Base-by-base conservation (phyloP, 371 early-diverging fungal genomes). In the Thermomucor indicae-seudaticae region DNA sequence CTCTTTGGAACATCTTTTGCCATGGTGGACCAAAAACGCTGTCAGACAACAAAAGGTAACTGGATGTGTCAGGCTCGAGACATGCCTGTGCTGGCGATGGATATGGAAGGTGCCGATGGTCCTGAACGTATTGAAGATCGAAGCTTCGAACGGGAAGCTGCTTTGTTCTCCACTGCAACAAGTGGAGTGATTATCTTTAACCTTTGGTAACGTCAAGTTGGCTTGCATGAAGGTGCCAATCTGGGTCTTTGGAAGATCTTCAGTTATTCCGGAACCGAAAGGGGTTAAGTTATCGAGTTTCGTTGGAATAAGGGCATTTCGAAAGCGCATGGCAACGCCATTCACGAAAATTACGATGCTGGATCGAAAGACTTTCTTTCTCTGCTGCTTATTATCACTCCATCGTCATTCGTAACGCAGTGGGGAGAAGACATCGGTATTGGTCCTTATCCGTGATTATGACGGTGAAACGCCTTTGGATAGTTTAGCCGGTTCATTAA, bases 61-160 rank as follows among this genome's bases (percentile, higher is more conserved):
- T 97, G 98, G 97, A 83, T 90, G 48, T 86, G 88, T 60, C 88
- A 89, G 58, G 93, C 91, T 31, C 80, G 80, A 46, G 81, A 83
- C 24, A 86, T 84, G 86, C 83, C 84, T 55, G 82, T 93, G n/a
- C 76, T 98, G 27, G 89, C 97, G 39, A 83, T 97, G 84, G 99
- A 98, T 70, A 98, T 98, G 3, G 99, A 98, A 64, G 99, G 99
- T 41, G 95, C 96, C 2, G 99, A 98, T 63, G 98, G 99, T 38
- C 87, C 97, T 42, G 99, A 97, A 64, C 88, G 95, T 43, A 97
- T 97, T 48, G 99, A 98, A 71, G 92, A 98, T 62, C 96, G 96
- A 84, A 97, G 97, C 55, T 97, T 97, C 76, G 99, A 98, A 68
- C 85, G 99, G 42, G 96, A 95, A 74, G 91, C 91, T 48, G 96